Percentiles rank a stretch among this genome's conserved stretches.
These are phyloP conservation scores for Podaxis sp. DNA, from an alignment of 768 basidiomycete species.

Conservation along the genomic window DNA sequence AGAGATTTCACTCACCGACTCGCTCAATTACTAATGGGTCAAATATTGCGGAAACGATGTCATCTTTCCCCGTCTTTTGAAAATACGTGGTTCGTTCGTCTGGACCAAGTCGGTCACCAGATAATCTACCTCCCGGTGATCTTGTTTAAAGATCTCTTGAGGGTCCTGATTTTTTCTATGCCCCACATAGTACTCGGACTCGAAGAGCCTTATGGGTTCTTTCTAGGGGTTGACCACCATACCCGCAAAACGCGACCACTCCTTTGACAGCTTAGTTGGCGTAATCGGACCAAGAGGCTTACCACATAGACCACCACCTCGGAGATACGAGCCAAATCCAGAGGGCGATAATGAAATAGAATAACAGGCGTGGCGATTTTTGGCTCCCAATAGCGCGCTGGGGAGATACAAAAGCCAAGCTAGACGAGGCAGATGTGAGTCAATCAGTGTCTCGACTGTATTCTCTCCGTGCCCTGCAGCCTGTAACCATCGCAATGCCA, in stretches of 20 bases:
- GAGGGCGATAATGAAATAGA: neutral
- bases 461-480: neutral
- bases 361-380: neutral
- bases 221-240: neutral
- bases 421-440: neutral
- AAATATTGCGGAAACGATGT: neutral
- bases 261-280: conserved; percentile 1
- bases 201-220: neutral
- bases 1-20: neutral
- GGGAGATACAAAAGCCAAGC: conserved; percentile 1
- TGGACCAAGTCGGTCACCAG: conserved; percentile 9
- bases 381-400: neutral
- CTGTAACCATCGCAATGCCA: conserved; percentile 16
- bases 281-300: neutral
- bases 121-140: conserved; percentile 3
- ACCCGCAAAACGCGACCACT: neutral
- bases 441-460: neutral
- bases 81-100: neutral
- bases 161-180: neutral
- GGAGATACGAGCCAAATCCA: neutral
- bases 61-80: neutral
- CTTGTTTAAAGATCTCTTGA: conserved; percentile 1
- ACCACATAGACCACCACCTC: neutral
- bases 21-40: neutral
- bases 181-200: neutral